Evolutionary conservation across 2,329 filamentous ascomycete species (phyloP).

Genomic region (Botrytis medusae): DNA sequence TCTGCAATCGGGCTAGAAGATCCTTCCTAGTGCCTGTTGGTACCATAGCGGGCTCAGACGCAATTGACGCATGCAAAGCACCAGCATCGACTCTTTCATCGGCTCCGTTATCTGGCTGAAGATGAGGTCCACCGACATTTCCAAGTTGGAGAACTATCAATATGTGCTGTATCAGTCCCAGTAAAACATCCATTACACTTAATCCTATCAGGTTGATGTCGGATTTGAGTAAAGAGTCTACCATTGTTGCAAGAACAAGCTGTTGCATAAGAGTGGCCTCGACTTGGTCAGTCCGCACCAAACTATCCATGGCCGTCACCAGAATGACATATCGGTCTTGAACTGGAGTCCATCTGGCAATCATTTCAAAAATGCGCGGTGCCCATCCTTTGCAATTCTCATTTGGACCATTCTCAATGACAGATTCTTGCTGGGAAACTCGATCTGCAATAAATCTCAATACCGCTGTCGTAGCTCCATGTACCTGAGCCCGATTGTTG

Average conservation of each 20-base stretch:
- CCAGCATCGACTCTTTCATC: conserved; percentile 23
- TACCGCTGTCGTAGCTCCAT: conserved; percentile 70
- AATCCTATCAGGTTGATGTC: conserved; percentile 92
- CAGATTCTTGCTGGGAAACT: conserved; percentile 51
- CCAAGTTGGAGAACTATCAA: conserved; percentile 70
- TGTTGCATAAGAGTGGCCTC: conserved; percentile 74
- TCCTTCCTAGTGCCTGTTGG: conserved; percentile 57
- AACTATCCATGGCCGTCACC: conserved; percentile 73
- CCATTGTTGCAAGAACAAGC: conserved; percentile 71
- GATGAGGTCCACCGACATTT: conserved; percentile 38
- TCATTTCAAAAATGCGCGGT: conserved; percentile 74
- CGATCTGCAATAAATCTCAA: conserved; percentile 71
- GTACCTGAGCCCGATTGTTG: conserved; percentile 79
- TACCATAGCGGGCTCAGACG: conserved; percentile 44
- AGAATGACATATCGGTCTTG: conserved; percentile 93
- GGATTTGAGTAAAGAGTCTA: conserved; percentile 80
- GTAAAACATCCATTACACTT: conserved; percentile 91
- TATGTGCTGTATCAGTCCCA: conserved; percentile 82
- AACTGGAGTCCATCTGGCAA: conserved; percentile 86
- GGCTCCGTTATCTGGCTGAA: conserved; percentile 37
- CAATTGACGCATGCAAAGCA: conserved; percentile 25
- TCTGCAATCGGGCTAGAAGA: conserved; percentile 69
- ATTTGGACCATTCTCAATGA: conserved; percentile 49
- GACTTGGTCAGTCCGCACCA: conserved; percentile 66
- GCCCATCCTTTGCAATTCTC: conserved; percentile 69